Evolutionary conservation across 495 filamentous ascomycete species (phyloP).

Genomic region (Aspergillus steynii): DNA sequence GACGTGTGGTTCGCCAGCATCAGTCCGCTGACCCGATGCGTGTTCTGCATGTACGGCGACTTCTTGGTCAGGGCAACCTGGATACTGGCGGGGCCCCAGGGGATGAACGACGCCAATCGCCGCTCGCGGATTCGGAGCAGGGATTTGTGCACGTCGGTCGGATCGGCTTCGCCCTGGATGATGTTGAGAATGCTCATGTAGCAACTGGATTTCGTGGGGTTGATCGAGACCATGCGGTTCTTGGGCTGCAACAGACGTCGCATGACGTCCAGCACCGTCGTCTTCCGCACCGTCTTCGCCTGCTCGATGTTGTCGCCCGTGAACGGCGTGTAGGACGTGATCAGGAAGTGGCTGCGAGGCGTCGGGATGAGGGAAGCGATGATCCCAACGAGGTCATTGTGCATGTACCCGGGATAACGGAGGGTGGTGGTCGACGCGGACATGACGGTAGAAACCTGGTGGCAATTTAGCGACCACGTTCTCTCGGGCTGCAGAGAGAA

Average conservation of each 20-base stretch:
- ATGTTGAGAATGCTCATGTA: slow-evolving; percentile 99
- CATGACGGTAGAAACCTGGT: slow-evolving; percentile 92
- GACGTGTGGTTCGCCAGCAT: slow-evolving; percentile 99
- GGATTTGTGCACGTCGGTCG: slow-evolving; percentile 96
- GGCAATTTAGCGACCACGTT: slow-evolving; percentile 5
- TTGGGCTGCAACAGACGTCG: slow-evolving; percentile 92
- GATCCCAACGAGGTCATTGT: slow-evolving; percentile 97
- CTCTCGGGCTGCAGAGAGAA: neutral
- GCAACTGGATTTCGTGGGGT: slow-evolving; percentile 93
- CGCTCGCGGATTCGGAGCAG: slow-evolving; percentile 94
- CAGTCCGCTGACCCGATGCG: slow-evolving; percentile 90
- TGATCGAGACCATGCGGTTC: slow-evolving; percentile 97
- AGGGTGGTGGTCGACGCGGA: slow-evolving; percentile 95
- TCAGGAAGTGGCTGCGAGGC: slow-evolving; percentile 94
- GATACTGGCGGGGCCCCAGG: slow-evolving; percentile 98
- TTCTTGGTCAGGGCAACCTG: slow-evolving; percentile 96
- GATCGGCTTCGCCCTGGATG: slow-evolving; percentile 96
- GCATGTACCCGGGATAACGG: slow-evolving; percentile 98
- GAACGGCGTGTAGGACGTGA: slow-evolving; percentile 97
- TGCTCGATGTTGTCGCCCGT: slow-evolving; percentile 93
- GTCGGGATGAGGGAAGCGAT: slow-evolving; percentile 94
- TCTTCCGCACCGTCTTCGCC: slow-evolving; percentile 95
- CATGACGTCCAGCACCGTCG: slow-evolving; percentile 97
- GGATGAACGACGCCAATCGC: slow-evolving; percentile 92
- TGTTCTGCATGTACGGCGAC: slow-evolving; percentile 83